Base-by-base conservation (phyloP, 441 rosid genomes). In the Adansonia rubrostipa region DNA sequence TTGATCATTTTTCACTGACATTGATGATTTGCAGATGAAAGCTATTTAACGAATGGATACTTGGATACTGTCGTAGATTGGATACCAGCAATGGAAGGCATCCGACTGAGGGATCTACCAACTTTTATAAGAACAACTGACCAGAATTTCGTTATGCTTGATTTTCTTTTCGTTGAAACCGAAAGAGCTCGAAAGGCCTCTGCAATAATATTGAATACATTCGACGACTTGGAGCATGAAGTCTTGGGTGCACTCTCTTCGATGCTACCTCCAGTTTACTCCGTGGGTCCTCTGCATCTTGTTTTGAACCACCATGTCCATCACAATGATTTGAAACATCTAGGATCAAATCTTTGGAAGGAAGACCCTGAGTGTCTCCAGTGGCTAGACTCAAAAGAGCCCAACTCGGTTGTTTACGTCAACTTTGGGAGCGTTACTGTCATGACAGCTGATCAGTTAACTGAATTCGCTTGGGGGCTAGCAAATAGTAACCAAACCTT, bases 391-490 rank as follows among this genome's bases (percentile, higher is more conserved):
- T 73, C 80, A 0, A 84, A 83, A 42, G 1, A 50, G 11, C 77
- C 3, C 69, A 71, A 80, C 56, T 81, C 85, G 0, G 84, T 88
- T 0, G 75, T 83, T 24, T 86, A 81, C 15, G 83, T 86, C 5
- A 88, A 84, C 62, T 88, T 88, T 1, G 89, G 90, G 15, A 86
- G 89, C 79, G 69, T 86, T 47, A 75, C 85, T 0, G 84, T 82
- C 6, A 70, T 84, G 79, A 82, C 57, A 1, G 24, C 44, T 0
- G 50, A 75, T 14, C 88, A 88, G 28, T 75, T 86, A 0, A 66
- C 10, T 1, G 87, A 86, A 75, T 82, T 88, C 2, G 84, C 86
- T 1, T 82, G 88, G 88, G 91, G 89, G 10, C 80, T 88, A 17
- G 83, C 86, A 0, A 81, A 70, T 4, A 81, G 80, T 58, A 78